Evolutionary conservation across 2,329 filamentous ascomycete species (phyloP).

Genomic region (Coniochaeta ligniaria): DNA sequence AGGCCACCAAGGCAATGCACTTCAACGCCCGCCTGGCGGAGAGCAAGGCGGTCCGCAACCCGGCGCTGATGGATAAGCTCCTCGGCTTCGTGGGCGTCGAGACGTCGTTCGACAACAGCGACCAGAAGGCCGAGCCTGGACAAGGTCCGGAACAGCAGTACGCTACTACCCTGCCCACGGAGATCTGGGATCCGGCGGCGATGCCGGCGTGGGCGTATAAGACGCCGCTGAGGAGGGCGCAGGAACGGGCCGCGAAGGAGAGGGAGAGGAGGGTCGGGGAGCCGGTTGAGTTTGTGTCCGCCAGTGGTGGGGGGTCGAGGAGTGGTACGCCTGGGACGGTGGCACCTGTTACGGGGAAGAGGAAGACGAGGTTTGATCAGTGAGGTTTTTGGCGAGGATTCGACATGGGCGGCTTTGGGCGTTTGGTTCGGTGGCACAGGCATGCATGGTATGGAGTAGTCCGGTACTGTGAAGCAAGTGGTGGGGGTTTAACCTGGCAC

Average conservation of each 20-base stretch:
- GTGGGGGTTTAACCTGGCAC: too few relatives aligned
- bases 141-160: slow-evolving; percentile 44
- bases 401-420: too few relatives aligned
- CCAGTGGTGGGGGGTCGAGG: slow-evolving; percentile 14
- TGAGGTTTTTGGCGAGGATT: too few relatives aligned
- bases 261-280: slow-evolving; percentile 35
- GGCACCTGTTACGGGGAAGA: slow-evolving; percentile 13
- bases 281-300: slow-evolving; percentile 43
- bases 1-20: slow-evolving; percentile 62
- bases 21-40: slow-evolving; percentile 69
- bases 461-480: too few relatives aligned
- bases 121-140: slow-evolving; percentile 29
- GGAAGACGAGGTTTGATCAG: slow-evolving; percentile 26
- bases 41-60: slow-evolving; percentile 63
- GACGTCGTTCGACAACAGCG: slow-evolving; percentile 14
- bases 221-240: slow-evolving; percentile 39
- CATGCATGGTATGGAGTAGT: too few relatives aligned
- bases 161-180: slow-evolving; percentile 46
- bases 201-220: slow-evolving; percentile 50
- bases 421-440: too few relatives aligned
- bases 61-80: slow-evolving; percentile 64
- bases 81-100: slow-evolving; percentile 55
- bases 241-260: slow-evolving; percentile 36
- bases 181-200: slow-evolving; percentile 48
- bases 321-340: slow-evolving; percentile 20